phyloP scores from a whole-genome alignment of 179 eudicot genomes.

The Beta lomatogona region DNA sequence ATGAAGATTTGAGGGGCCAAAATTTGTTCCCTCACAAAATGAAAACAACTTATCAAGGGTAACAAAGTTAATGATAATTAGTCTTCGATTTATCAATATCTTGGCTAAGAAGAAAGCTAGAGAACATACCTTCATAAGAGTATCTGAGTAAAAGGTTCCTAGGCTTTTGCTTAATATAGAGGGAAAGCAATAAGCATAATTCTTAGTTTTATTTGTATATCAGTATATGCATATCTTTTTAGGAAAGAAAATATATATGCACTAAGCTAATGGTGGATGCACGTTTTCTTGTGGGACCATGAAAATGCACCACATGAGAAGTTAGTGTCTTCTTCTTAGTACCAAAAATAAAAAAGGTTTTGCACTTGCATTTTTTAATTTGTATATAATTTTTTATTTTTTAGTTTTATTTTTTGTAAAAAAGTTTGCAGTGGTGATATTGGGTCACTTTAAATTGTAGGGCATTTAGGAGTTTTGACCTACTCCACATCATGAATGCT shows the following conservation, averaged over 20 bases:
- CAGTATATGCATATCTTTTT: no score
- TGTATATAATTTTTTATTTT: no score
- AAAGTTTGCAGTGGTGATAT: not conserved
- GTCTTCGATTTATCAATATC: constrained; percentile 8
- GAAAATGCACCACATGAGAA: constrained; percentile 11
- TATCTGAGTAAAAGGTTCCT: not conserved
- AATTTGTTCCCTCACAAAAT: no score
- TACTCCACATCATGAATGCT: not conserved
- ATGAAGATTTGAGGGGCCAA: no score
- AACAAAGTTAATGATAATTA: not conserved
- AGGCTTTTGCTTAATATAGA: not conserved
- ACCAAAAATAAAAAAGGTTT: not conserved
- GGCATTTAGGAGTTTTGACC: not conserved
- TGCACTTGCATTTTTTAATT: not conserved
- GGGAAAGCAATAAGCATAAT: not conserved
- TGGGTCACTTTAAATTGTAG: constrained; percentile 4
- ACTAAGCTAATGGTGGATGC: not conserved
- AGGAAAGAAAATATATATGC: not conserved
- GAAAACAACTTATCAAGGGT: not conserved
- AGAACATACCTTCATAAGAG: no score
- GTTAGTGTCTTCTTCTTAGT: not conserved
- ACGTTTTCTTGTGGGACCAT: not conserved
- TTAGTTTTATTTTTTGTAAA: not conserved
- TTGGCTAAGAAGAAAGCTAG: constrained; percentile 2
- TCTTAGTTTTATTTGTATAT: no score